Base-by-base conservation (phyloP, 306 rosid species). In the Hippophae tibetana region DNA sequence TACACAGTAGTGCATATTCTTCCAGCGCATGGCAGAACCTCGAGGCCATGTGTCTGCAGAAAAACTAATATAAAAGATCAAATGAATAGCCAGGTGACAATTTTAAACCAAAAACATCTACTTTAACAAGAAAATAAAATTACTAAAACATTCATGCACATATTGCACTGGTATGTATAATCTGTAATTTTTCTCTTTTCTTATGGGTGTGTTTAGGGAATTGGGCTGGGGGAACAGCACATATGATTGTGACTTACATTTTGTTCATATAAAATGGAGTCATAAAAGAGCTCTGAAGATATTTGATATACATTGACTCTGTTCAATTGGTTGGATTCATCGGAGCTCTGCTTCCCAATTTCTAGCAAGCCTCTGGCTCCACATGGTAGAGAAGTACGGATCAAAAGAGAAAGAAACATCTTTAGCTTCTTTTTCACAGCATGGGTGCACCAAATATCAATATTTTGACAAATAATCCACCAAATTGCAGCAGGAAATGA, bases 371-470 rank as follows among this genome's bases (percentile, higher is more conserved):
- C 77, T 72, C 69, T 78, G 68, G 70, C 54, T 57, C 59, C 76
- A 47, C 59, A 40, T 27, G 66, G 73, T 74, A 78, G 70, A 62
- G 89, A 81, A 52, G 86, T 65, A 51, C 13, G 72, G 8, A 87
- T 81, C 71, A 90, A 68, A 76, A 79, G 67, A 48, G 82, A 81
- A 65, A 81, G 76, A 70, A 85, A 87, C 69, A 52, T 74, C 62
- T 81, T 83, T 70, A 83, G 67, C 61, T 83, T 82, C 78, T 81
- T 85, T 76, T 81, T 81, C 58, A 89, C 58, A 65, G 87, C 89
- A 74, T 87, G 86, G 58, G 70, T 63, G 41, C 86, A 74, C 98
- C 98, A 90, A 74, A 78, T 64, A 74, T 85, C 89, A 73, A 87
- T 65, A 70, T 85, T 83, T 65, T 81, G 86, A 80, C 96, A 90